These are phyloP conservation scores for Nicotiana tomentosiformis DNA, from an alignment of 257 asterid species.

Conservation along the genomic window DNA sequence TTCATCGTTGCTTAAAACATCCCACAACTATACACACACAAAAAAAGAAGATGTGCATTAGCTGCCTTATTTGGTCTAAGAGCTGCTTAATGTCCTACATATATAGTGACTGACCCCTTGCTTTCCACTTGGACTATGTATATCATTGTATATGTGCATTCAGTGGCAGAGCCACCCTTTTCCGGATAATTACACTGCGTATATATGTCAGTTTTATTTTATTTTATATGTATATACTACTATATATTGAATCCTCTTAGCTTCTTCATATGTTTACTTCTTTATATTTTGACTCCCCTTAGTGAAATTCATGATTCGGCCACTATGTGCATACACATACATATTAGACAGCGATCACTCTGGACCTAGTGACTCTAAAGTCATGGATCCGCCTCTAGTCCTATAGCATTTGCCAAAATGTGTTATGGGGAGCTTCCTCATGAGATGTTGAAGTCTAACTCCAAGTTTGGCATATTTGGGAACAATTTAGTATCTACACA, in stretches of 20 bases:
- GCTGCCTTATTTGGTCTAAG: not conserved
- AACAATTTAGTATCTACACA: not conserved
- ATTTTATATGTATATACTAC: too few species aligned
- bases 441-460: not conserved
- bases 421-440: not conserved
- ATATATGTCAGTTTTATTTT: too few species aligned
- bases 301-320: too few species aligned
- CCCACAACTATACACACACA: constrained; percentile 59
- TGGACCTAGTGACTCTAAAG: not conserved
- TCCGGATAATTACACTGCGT: too few species aligned
- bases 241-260: too few species aligned
- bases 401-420: not conserved
- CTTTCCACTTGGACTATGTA: too few species aligned
- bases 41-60: not conserved
- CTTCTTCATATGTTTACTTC: too few species aligned
- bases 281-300: too few species aligned
- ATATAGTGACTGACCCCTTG: too few species aligned
- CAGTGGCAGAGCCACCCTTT: too few species aligned
- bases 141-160: too few species aligned
- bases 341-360: not conserved
- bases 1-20: constrained; percentile 65
- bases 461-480: not conserved
- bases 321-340: too few species aligned
- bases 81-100: not conserved
- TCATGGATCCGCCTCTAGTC: not conserved